Evolutionary conservation across 441 rosid genomes (phyloP).

Genomic region (Metrosideros polymorpha): DNA sequence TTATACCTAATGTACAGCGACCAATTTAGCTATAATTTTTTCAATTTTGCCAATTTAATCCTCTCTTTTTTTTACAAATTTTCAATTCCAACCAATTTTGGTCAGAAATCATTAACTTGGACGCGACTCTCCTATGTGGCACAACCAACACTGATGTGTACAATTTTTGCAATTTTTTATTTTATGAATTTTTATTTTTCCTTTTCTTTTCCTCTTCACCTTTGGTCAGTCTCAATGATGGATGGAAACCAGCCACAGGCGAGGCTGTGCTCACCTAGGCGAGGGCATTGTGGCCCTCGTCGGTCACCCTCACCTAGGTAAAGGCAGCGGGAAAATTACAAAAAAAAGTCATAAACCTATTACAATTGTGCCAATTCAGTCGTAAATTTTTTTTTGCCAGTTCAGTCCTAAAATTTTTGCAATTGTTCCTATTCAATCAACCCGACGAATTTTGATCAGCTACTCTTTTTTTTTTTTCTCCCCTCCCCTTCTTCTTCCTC

Average conservation of each 20-base stretch:
- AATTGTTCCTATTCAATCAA: too few relatives aligned
- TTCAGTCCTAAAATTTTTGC: too few relatives aligned
- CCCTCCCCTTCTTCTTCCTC: too few relatives aligned
- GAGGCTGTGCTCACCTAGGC: rapidly evolving
- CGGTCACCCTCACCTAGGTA: too few relatives aligned
- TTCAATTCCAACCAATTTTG: rapidly evolving
- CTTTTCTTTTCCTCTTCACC: rapidly evolving
- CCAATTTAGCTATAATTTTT: not conserved
- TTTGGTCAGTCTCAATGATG: not conserved
- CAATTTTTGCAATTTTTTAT: not conserved
- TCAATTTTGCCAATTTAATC: not conserved
- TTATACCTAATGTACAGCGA: too few relatives aligned
- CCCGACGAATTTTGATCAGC: too few relatives aligned
- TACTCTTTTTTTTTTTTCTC: too few relatives aligned
- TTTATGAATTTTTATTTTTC: not conserved
- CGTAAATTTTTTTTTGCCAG: too few relatives aligned
- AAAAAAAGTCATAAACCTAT: too few relatives aligned
- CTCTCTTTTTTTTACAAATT: rapidly evolving
- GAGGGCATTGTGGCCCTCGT: not conserved
- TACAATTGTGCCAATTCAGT: too few relatives aligned
- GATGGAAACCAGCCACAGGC: not conserved
- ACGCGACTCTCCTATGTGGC: rapidly evolving
- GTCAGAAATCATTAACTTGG: rapidly evolving
- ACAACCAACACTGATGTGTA: rapidly evolving
- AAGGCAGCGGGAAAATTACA: too few relatives aligned